A percentile compares a stretch with the other conserved stretches of the same genome.
Conservation (phyloP, 805 yeast genomes). For the Barnettozyma pratensis region DNA sequence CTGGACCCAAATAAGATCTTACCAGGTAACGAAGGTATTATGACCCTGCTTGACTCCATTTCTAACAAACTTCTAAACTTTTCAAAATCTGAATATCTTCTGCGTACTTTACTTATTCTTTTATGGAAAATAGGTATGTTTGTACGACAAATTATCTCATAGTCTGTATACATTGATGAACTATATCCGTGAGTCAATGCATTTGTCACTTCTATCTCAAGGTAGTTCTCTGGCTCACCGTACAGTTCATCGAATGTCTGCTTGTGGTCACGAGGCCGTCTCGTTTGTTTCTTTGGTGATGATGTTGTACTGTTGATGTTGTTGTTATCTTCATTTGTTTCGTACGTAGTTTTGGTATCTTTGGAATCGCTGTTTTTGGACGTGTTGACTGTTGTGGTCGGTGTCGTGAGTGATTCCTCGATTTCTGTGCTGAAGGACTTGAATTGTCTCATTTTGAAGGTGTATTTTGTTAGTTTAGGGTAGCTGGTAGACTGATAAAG, state of each 20-base stretch:
- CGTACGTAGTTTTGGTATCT: not conserved
- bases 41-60: slow-evolving; percentile 71
- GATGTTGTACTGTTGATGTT: slow-evolving; percentile 11
- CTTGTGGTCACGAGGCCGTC: slow-evolving; percentile 31
- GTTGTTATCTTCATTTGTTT: not conserved
- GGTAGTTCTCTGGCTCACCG: slow-evolving; percentile 91
- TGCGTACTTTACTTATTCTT: slow-evolving; percentile 60
- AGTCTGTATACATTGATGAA: slow-evolving; percentile 78
- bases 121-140: slow-evolving; percentile 83
- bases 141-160: slow-evolving; percentile 84
- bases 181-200: slow-evolving; percentile 75
- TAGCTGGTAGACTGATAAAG: not conserved
- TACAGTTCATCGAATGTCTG: slow-evolving; percentile 79
- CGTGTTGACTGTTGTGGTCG: not conserved
- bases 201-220: slow-evolving; percentile 81
- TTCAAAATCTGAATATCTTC: slow-evolving; percentile 90
- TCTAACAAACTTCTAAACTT: slow-evolving; percentile 68
- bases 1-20: slow-evolving; percentile 63
- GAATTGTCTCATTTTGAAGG: slow-evolving; percentile 11
- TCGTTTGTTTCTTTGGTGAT: slow-evolving; percentile 9
- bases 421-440: slow-evolving; percentile 27
- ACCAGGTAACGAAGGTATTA: slow-evolving; percentile 89
- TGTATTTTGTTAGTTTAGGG: not conserved
- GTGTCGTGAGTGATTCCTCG: slow-evolving; percentile 15
- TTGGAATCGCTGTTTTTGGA: not conserved